Base-by-base conservation (phyloP, 106 monocot genomes). In the Triglochin maritima region DNA sequence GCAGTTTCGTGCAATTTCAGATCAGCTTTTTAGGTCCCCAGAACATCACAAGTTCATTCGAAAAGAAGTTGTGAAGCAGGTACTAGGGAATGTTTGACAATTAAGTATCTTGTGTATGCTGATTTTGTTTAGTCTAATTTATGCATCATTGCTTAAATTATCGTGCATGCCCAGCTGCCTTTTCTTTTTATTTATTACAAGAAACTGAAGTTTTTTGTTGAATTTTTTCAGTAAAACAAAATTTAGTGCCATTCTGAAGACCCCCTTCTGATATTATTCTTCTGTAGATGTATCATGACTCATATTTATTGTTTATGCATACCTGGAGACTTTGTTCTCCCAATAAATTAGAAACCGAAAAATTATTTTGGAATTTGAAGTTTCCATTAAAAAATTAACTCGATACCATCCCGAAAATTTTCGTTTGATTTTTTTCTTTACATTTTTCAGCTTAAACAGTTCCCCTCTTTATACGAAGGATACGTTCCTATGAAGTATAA, bases 401-500 rank as follows among this genome's bases (percentile, higher is more conserved):
- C 2, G 2, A 46, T 50, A 4, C 29, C 41, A 8, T 50, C 7
- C 29, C 2, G 7, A 50, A 11, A 3, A 5, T 50, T 49, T 50
- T n/a, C 8, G 3, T 59, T 11, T 17, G 10, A 9, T 14, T 0
- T 13, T 15, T 59, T 14, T 59, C 10, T 6, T 17, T 14, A 9
- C 16, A 13, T 79, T 71, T 59, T 93, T 41, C 81, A 98, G 98
- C 88, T 98, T 15, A 98, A 98, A 60, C 81, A 87, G 9, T 84
- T 68, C 29, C 78, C 62, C 14, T 64, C 98, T 12, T 69, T 82
- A 46, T 98, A 98, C 77, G 92, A 98, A 79, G 86, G 92, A 13
- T 98, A 98, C 79, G 86, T 98, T 62, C 98, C 98, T 17, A 98
- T 98, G 98, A 92, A 83, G 67, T 98, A 89, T 71, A 92, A 84